Percentiles rank a stretch among this genome's conserved stretches.
Evolutionary conservation across 352 stramenopile genomes (phyloP).

Genomic region (Pythium aristosporum): DNA sequence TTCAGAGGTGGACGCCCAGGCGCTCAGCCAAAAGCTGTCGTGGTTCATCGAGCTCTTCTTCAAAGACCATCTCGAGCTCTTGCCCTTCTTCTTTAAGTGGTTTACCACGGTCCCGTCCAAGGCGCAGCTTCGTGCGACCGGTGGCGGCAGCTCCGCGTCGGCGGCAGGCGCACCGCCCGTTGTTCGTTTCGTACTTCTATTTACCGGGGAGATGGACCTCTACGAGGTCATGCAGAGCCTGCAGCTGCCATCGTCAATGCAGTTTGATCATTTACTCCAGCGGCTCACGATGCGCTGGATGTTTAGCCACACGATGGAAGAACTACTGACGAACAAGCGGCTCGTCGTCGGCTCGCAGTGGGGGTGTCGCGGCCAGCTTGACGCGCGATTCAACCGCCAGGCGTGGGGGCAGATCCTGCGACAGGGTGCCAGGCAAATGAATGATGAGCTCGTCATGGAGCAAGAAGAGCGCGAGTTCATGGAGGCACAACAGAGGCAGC

Average conservation of each 20-base stretch:
- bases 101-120: constrained; percentile 62
- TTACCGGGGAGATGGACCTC: constrained; percentile 55
- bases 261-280: constrained; percentile 58
- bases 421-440: constrained; percentile 45
- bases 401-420: constrained; percentile 50
- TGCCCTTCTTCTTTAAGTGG: constrained; percentile 66
- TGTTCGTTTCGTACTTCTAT: constrained; percentile 69
- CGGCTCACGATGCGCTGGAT: constrained; percentile 42
- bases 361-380: constrained; percentile 48
- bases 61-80: constrained; percentile 48
- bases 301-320: constrained; percentile 56
- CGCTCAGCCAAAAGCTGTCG: constrained; percentile 39
- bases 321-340: constrained; percentile 60
- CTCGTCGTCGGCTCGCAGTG: constrained; percentile 50
- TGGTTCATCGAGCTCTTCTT: constrained; percentile 63
- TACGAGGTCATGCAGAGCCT: constrained; percentile 60
- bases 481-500: constrained; percentile 24
- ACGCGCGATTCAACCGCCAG: constrained; percentile 55
- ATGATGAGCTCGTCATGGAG: constrained; percentile 31
- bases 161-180: constrained; percentile 24
- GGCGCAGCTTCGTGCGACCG: constrained; percentile 40
- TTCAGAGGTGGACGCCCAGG: constrained; percentile 48
- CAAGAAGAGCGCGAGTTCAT: constrained; percentile 42
- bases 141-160: constrained; percentile 11
- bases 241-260: constrained; percentile 52